phyloP scores from a whole-genome alignment of 2,329 filamentous ascomycete species.

The Trichoderma atroviride region DNA sequence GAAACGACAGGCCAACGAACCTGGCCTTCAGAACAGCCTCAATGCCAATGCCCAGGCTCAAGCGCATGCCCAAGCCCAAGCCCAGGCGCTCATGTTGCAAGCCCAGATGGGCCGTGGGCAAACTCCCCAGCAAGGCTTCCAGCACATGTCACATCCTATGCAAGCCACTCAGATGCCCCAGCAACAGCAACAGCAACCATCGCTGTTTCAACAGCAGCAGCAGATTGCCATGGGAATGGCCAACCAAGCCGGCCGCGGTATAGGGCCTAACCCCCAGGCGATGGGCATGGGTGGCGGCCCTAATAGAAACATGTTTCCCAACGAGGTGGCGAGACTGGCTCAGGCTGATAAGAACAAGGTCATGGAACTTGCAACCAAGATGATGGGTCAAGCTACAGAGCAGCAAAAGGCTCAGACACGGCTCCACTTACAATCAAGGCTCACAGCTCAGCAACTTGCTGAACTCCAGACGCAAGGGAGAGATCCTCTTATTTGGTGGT shows the following conservation, averaged over 20 bases:
- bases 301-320: constrained; percentile 37
- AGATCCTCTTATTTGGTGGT: constrained; percentile 55
- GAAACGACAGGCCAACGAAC: constrained; percentile 55
- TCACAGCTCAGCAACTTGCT: constrained; percentile 47
- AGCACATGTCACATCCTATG: constrained; percentile 60
- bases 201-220: constrained; percentile 38
- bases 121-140: constrained; percentile 56
- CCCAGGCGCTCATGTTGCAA: constrained; percentile 52
- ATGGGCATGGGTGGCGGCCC: constrained; percentile 44
- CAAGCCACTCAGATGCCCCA: constrained; percentile 36
- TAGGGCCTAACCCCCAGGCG: constrained; percentile 48
- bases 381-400: constrained; percentile 47
- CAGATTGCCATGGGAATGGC: constrained; percentile 39
- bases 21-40: constrained; percentile 53
- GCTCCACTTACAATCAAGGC: constrained; percentile 41
- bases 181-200: constrained; percentile 34
- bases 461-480: constrained; percentile 49
- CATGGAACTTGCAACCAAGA: constrained; percentile 47
- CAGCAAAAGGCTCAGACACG: constrained; percentile 45
- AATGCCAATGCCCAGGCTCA: constrained; percentile 48
- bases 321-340: constrained; percentile 45
- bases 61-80: constrained; percentile 43
- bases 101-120: constrained; percentile 56
- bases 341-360: constrained; percentile 51
- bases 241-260: constrained; percentile 44